phyloP scores from a whole-genome alignment of 2,329 filamentous ascomycete species.

The Beauveria australis region DNA sequence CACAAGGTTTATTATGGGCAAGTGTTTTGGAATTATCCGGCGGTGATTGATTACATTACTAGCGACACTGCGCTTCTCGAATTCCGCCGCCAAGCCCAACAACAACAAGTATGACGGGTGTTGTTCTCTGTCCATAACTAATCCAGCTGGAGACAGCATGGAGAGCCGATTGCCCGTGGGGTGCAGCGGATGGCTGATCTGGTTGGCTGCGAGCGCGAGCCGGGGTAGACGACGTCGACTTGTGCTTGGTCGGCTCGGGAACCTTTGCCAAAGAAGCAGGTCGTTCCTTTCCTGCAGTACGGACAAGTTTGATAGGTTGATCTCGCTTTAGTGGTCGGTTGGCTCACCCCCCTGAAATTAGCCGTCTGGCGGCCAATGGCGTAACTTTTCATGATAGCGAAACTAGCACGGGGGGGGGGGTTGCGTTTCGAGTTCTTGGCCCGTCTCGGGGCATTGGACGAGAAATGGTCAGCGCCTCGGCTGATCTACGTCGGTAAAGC shows the following conservation, averaged over 20 bases:
- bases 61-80: background rate
- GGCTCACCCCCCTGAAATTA: background rate
- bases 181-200: background rate
- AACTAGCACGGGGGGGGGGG: background rate
- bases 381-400: background rate
- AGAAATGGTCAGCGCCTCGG: background rate
- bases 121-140: background rate
- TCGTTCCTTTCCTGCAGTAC: background rate
- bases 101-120: background rate
- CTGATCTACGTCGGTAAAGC: background rate
- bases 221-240: background rate
- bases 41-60: too few species aligned
- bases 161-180: background rate
- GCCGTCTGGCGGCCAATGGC: background rate
- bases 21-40: background rate
- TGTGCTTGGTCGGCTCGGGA: background rate
- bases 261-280: background rate
- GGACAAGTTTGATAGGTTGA: background rate
- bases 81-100: background rate
- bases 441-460: background rate
- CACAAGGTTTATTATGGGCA: background rate
- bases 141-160: background rate
- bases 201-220: background rate
- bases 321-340: background rate
- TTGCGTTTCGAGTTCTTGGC: too few species aligned